Base-by-base conservation (phyloP, 2,329 filamentous ascomycete genomes). In the Cordyceps javanica region DNA sequence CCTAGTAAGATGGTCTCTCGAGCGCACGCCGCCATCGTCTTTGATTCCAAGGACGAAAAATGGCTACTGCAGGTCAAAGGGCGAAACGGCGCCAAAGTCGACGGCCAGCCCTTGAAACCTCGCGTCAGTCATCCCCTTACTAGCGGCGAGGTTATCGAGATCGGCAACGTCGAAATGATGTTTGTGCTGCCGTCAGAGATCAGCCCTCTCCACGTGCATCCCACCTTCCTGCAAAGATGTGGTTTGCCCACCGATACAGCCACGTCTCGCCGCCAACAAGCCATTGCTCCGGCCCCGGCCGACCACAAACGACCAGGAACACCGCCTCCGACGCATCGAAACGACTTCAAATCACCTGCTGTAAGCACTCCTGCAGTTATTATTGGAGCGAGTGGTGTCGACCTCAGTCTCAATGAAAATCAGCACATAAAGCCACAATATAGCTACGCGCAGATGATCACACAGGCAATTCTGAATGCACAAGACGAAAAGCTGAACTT, bases 401-500 rank as follows among this genome's bases (percentile, higher is more conserved):
- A 94, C 71, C 82, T 92, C 62, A 92, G 90, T 67, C 80, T 87
- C 34, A 92, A 97, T 63, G 83, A 87, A 30, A 90, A 92, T 63
- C 89, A 89, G 69, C 91, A 97, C 62, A 84, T 97, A 67, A 99
- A 99, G 71, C 95, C 94, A 2, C 90, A 92, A 46, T 96, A 90
- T 71, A 97, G 93, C 71, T 99, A 99, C 72, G 92, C 94, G 3
- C 91, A 96, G 69, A 85, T 99, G 78, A 99, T 99, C 62, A 94
- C 91, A 0, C 94, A 97, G 73, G 94, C 94, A 1, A 97, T 99
- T 62, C 81, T 97, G 63, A 89, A 89, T 36, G 92, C 88, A 2
- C 79, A 85, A 1, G 91, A 96, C 59, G 88, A 95, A 69, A 95
- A 95, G 71, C 80, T 97, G 55, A 97, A 94, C 3, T 74, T 99